Evolutionary conservation across 176 grass and related monocot species (phyloP), one percentile per base, ranked within the genome.

Genomic region (Zizania latifolia): DNA sequence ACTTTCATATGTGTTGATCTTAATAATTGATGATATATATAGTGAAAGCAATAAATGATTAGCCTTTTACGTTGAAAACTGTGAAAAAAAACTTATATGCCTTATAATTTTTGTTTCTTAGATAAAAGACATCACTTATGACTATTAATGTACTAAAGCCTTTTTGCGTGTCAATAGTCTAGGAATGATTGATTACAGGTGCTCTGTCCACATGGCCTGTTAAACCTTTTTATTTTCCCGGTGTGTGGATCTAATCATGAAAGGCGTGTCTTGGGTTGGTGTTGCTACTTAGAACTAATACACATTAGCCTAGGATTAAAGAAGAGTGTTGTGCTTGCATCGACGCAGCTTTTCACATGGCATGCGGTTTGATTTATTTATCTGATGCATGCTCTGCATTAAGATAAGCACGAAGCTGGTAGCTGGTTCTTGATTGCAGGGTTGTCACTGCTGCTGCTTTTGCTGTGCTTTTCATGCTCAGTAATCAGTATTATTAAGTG

Each of bases 221-320:
- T 62, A 57, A 54, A 27, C 39, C 74, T 53, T 51, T 87, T n/a
- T 65, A 41, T 55, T 60, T 36, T 68, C 65, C 37, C 19, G 53
- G 43, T 83, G 85, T 68, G 72, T 82, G 75, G 84, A n/a, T n/a
- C n/a, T n/a, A 84, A 88, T 88, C 54, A 84, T 80, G 81, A 75
- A 80, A 80, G 70, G 11, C 6, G 61, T 68, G 70, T 83, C 74
- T 54, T 83, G 61, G 85, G 26, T 69, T 79, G 62, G 63, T 23
- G 62, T 62, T 11, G 56, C 65, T 43, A 21, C 22, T 82, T 84
- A 13, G 24, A 62, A 53, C 28, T 24, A 34, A 84, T 43, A 14
- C 43, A 6, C 58, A 64, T 16, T 83, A 68, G 62, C 37, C 41
- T 56, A 61, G 19, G 62, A 36, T 62, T 77, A 31, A 3, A 79